Evolutionary conservation across 2,329 filamentous ascomycete species (phyloP).

Genomic region (Aspergillus luchuensis): DNA sequence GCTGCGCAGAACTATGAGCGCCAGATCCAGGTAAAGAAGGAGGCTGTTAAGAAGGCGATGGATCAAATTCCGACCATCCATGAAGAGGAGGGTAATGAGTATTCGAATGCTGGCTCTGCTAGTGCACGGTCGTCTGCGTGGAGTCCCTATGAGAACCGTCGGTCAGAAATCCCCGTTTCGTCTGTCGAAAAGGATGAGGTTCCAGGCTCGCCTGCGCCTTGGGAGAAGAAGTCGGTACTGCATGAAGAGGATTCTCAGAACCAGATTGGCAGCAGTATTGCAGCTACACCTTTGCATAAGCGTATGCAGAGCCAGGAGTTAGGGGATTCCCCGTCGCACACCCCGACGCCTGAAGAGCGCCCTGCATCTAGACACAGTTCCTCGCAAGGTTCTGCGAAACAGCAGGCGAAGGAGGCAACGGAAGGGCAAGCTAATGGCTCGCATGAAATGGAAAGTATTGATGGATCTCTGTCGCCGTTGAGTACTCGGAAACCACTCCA

Average conservation of each 20-base stretch:
- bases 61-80: conserved; percentile 23
- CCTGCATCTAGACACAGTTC: conserved; percentile 7
- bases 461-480: background rate
- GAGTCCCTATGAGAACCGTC: conserved; percentile 9
- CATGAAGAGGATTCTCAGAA: conserved; percentile 6
- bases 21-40: conserved; percentile 18
- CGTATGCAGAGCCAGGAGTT: conserved; percentile 33
- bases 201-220: conserved; percentile 21
- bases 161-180: conserved; percentile 27
- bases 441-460: background rate
- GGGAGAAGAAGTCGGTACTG: conserved; percentile 1
- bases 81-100: conserved; percentile 16
- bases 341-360: conserved; percentile 3
- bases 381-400: background rate
- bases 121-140: background rate
- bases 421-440: background rate
- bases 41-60: conserved; percentile 11
- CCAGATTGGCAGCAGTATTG: conserved; percentile 5
- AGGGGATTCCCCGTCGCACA: conserved; percentile 23
- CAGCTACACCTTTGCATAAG: conserved; percentile 12
- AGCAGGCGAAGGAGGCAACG: background rate
- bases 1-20: conserved; percentile 26
- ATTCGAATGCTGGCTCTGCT: background rate
- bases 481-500: background rate
- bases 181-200: conserved; percentile 31